phyloP scores from a whole-genome alignment of 2,329 filamentous ascomycete species.

The Diaporthe citriasiana region DNA sequence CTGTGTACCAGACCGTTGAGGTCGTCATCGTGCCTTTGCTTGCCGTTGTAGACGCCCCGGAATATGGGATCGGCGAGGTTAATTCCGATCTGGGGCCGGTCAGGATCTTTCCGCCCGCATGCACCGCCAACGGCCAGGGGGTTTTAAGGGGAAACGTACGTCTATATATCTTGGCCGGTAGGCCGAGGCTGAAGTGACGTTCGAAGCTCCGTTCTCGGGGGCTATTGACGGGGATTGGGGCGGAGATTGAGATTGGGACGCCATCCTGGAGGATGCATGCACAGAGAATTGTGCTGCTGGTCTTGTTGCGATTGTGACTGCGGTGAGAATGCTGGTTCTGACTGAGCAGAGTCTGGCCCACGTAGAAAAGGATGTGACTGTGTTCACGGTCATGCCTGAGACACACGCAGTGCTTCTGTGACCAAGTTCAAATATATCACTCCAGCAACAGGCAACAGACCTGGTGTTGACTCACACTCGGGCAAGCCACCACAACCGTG shows the following conservation, averaged over 20 bases:
- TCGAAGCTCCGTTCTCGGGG: conserved; percentile 15
- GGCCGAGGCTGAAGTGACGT: conserved; percentile 40
- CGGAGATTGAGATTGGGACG: conserved; percentile 41
- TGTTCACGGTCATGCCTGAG: conserved; percentile 24
- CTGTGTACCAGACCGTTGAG: conserved; percentile 83
- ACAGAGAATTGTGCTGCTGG: conserved; percentile 8
- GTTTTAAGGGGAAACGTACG: conserved; percentile 58
- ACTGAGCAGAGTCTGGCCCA: conserved; percentile 14
- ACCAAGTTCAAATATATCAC: conserved; percentile 1
- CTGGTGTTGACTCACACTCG: conserved; percentile 25
- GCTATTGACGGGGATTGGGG: conserved; percentile 32
- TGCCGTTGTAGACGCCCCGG: conserved; percentile 85
- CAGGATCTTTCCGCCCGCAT: conserved; percentile 36
- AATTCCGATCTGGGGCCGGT: conserved; percentile 79
- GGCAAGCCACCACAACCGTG: conserved; percentile 16
- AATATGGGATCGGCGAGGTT: conserved; percentile 96
- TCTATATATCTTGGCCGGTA: conserved; percentile 72
- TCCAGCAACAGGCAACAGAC: conserved; percentile 22
- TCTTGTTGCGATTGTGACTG: background rate
- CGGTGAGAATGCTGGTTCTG: conserved; percentile 1
- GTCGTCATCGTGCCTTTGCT: conserved; percentile 80
- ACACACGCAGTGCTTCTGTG: background rate
- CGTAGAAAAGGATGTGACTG: background rate
- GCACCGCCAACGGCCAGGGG: background rate
- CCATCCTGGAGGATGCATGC: conserved; percentile 40